Base-by-base conservation (phyloP, 106 monocot species). In the Acanthochlamys bracteata region DNA sequence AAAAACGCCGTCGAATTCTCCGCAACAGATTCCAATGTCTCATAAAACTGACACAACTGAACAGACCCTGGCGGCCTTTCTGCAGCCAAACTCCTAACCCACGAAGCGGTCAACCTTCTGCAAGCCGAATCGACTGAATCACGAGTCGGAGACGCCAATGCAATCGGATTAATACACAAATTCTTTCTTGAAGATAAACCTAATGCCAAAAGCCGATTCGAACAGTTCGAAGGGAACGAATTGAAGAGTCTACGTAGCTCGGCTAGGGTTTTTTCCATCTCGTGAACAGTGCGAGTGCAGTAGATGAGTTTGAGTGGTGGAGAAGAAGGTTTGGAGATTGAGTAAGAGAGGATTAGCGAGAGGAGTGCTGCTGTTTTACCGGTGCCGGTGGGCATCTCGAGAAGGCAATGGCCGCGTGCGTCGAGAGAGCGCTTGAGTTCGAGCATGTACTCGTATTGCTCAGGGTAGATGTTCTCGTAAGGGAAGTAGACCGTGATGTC, bases 211-310 rank as follows among this genome's bases (percentile, higher is more conserved):
- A 83, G 70, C 39, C 70, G 65, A 45, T 25, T 42, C 52, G 26
- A 10, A 53, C 27, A 45, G 25, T 7, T 13, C 1, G 41, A 42
- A 24, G 85, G 88, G 46, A 83, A 79, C 63, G 67, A 54, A 67
- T 66, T 24, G 71, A 67, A 51, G 60, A 98, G 78, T 71, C 80
- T 71, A 58, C 91, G 88, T 72, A 98, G 88, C 83, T 98, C 96
- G 73, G 96, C 75, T n/a, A 98, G 91, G 78, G 96, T 98, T 54
- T 98, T 98, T 80, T 98, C 96, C 96, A 98, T 98, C 79, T 98
- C 96, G 79, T 98, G 96, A 59, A 98, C 91, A 47, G 91, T 98
- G 78, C 96, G 90, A 45, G 96, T 98, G 79, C 96, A 98, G 83
- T 98, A 98, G 76, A 98, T 53, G 70, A 91, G 83, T 66, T 88